These are phyloP conservation scores for Liriodendron chinense DNA, from an alignment of 164 flowering plant species.

Conservation along the genomic window DNA sequence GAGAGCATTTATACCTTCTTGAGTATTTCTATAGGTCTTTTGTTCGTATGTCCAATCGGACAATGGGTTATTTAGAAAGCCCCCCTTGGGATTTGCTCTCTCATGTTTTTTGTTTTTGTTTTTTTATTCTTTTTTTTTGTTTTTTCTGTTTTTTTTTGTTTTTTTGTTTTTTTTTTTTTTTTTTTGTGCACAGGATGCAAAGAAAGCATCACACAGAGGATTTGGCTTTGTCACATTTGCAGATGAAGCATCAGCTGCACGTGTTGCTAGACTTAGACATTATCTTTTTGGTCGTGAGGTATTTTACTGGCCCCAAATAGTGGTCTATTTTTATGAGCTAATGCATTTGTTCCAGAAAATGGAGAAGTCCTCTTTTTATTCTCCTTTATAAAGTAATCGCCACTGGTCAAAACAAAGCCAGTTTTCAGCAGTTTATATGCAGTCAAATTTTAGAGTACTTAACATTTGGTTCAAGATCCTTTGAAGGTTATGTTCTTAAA, in stretches of 20 bases:
- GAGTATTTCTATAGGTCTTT: neutral
- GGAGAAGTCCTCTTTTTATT: too few relatives aligned
- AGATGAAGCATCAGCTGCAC: constrained; percentile 25
- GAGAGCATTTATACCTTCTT: neutral
- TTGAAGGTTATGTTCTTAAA: too few relatives aligned
- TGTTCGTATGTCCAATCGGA: neutral
- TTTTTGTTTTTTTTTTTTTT: neutral
- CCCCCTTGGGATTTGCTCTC: neutral
- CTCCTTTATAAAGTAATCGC: too few relatives aligned
- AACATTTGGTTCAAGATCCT: too few relatives aligned
- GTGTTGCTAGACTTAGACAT: constrained; percentile 15
- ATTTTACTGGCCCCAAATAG: constrained; percentile 1
- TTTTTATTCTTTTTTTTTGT: neutral
- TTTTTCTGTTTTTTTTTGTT: neutral
- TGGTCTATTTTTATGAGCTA: neutral
- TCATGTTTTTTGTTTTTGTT: constrained; percentile 1
- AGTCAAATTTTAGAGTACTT: too few relatives aligned
- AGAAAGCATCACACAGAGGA: constrained; percentile 18
- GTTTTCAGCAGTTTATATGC: too few relatives aligned
- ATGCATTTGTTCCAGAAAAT: too few relatives aligned
- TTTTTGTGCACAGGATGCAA: constrained; percentile 16
- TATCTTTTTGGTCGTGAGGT: constrained; percentile 24
- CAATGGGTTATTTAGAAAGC: neutral
- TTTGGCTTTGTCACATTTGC: constrained; percentile 27
- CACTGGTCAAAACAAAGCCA: too few relatives aligned